Conservation (phyloP, 2,329 filamentous ascomycete species). For the Fusarium begoniae region DNA sequence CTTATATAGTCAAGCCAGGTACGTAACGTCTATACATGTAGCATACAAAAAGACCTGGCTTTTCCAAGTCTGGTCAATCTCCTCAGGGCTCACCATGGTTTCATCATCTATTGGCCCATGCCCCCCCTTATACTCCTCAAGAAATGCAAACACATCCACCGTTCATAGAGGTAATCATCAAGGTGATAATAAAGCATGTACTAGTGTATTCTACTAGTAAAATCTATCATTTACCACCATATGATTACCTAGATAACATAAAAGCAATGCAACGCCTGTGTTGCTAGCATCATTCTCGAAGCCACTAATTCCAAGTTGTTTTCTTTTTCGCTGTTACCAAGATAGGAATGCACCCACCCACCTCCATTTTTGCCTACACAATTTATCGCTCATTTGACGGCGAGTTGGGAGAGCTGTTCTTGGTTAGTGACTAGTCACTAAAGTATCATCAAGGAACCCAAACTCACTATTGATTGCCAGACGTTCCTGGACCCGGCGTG, state of each 20-base stretch:
- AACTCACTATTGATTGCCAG: constrained; percentile 55
- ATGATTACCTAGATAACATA: background rate
- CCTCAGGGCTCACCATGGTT: background rate
- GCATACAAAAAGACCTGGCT: background rate
- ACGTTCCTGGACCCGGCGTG: constrained; percentile 55
- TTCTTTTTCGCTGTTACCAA: background rate
- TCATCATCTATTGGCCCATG: background rate
- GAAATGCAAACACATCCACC: background rate
- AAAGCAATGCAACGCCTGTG: background rate
- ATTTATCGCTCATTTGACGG: constrained; percentile 48
- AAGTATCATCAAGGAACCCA: background rate
- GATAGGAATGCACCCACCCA: background rate
- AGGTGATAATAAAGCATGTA: background rate
- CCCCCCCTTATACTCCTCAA: background rate
- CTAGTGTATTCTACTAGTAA: background rate
- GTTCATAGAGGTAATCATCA: background rate
- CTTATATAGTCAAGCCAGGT: background rate
- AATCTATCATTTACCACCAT: constrained; percentile 1
- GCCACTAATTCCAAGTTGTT: background rate
- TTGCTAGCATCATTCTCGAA: background rate
- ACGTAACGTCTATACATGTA: background rate
- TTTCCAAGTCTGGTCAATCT: background rate
- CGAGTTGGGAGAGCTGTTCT: constrained; percentile 55
- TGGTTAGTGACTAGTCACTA: constrained; percentile 38
- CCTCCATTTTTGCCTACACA: background rate